Evolutionary conservation across 306 rosid species (phyloP).

Genomic region (Quillaja saponaria): DNA sequence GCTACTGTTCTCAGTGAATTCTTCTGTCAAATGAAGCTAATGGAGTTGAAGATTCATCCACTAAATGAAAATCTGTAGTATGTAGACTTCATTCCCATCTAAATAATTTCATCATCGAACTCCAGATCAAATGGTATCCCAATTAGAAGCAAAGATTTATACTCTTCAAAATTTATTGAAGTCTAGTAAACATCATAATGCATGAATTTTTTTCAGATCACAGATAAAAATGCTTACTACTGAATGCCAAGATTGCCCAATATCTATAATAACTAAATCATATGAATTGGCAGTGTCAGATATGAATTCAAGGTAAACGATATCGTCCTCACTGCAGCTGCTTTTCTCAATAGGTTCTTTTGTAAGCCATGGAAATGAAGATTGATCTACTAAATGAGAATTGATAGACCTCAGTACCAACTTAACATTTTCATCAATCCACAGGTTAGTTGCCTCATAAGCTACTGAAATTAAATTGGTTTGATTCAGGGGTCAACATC

Average conservation of each 20-base stretch:
- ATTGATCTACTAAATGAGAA: too few relatives aligned
- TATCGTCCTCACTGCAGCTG: neutral
- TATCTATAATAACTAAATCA: neutral
- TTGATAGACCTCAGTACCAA: too few relatives aligned
- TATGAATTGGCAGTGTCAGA: too few relatives aligned
- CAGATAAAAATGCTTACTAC: too few relatives aligned
- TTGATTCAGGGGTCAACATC: slow-evolving; percentile 51
- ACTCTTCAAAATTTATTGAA: neutral
- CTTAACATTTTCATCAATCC: slow-evolving; percentile 1
- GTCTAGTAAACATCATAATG: too few relatives aligned
- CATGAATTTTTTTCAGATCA: too few relatives aligned
- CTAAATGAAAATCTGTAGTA: too few relatives aligned
- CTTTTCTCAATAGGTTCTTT: neutral
- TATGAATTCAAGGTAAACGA: neutral
- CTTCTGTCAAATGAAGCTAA: too few relatives aligned
- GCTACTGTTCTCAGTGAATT: neutral
- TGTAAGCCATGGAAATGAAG: too few relatives aligned
- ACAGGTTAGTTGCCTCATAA: neutral
- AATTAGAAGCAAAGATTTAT: neutral
- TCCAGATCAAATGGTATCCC: neutral
- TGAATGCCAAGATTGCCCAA: neutral
- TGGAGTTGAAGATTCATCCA: too few relatives aligned
- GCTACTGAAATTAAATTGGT: neutral
- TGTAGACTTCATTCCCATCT: too few relatives aligned
- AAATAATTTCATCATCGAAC: neutral